Percentiles rank a stretch among this genome's conserved stretches.
Conservation (phyloP, 2,329 filamentous ascomycete species). For the Diaporthe caulivora region DNA sequence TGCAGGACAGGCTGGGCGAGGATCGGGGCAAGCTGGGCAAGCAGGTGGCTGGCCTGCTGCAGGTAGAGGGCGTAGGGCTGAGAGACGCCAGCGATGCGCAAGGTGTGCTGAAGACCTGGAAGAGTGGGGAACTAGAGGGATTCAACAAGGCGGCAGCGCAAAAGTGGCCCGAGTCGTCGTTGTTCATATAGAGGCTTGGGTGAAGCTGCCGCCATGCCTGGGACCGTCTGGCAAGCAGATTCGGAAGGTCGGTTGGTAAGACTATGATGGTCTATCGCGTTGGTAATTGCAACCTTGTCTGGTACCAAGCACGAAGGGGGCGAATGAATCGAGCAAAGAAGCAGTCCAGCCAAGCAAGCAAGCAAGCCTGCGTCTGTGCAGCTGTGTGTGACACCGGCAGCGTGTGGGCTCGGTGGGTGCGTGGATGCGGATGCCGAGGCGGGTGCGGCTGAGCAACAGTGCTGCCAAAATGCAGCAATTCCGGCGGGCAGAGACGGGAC, state of each 20-base stretch:
- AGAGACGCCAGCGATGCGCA: conserved; percentile 53
- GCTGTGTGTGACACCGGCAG: not conserved
- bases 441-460: not conserved
- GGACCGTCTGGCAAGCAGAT: not conserved
- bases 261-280: not conserved
- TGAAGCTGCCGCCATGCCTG: too few relatives aligned
- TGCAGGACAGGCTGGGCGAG: conserved; percentile 69
- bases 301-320: not conserved
- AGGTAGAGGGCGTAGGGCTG: conserved; percentile 54
- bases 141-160: conserved; percentile 62
- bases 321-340: not conserved
- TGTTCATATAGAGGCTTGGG: conserved; percentile 51
- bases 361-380: not conserved
- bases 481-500: too few relatives aligned
- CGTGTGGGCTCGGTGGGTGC: not conserved
- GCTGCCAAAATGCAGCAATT: not conserved
- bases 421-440: not conserved
- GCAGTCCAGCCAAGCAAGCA: not conserved
- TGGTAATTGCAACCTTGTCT: not conserved
- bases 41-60: conserved; percentile 67
- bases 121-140: conserved; percentile 59
- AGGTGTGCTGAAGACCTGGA: conserved; percentile 61
- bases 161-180: conserved; percentile 65
- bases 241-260: not conserved
- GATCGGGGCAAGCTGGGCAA: conserved; percentile 70